Conservation (phyloP, 2,329 filamentous ascomycete species). For the Teratosphaeria epicoccoides region DNA sequence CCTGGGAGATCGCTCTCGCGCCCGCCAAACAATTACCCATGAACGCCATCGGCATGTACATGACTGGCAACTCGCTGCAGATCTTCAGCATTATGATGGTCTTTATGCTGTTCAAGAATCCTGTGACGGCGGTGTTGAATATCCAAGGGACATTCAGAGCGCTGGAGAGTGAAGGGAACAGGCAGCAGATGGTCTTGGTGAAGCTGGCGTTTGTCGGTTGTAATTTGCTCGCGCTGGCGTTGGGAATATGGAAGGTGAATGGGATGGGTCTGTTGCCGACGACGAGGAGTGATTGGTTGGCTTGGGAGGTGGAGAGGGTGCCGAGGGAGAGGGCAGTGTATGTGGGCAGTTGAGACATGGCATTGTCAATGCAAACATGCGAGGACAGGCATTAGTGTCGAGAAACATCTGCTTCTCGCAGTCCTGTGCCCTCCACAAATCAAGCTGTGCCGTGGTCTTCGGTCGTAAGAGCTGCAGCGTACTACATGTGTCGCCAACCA, state of each 20-base stretch:
- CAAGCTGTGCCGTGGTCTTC: too few species aligned
- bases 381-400: too few species aligned
- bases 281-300: constrained; percentile 92
- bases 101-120: constrained; percentile 96
- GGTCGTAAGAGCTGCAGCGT: too few species aligned
- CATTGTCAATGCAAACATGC: too few species aligned
- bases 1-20: constrained; percentile 91
- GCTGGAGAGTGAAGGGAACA: constrained; percentile 75
- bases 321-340: constrained; percentile 51
- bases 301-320: constrained; percentile 74
- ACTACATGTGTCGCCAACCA: too few species aligned
- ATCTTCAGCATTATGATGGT: constrained; percentile 99
- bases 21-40: constrained; percentile 92
- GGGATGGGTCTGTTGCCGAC: constrained; percentile 94
- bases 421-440: too few species aligned
- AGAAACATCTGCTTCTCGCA: too few species aligned
- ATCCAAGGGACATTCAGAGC: constrained; percentile 84
- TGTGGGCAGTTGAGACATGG: constrained; percentile 6
- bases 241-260: constrained; percentile 96
- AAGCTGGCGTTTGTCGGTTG: constrained; percentile 82
- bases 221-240: constrained; percentile 69
- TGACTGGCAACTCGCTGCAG: constrained; percentile 95
- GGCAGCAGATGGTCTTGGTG: constrained; percentile 61
- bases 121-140: constrained; percentile 69
- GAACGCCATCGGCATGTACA: constrained; percentile 99